Conservation (phyloP, 2,329 filamentous ascomycete species). For the Phaeoacremonium minimum region DNA sequence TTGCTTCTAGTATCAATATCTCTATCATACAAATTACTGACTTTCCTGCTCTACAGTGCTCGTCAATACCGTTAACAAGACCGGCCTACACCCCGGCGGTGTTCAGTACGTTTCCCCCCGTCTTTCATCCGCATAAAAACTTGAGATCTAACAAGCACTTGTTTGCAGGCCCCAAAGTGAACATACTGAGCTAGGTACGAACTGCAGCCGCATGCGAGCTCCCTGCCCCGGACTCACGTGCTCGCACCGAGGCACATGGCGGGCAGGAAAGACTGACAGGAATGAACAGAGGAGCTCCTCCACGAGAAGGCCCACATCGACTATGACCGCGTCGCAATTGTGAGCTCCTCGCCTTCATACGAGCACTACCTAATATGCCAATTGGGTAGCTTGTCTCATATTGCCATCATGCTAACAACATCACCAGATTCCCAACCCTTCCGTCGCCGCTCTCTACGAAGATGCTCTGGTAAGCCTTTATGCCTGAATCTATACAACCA, state of each 20-base stretch:
- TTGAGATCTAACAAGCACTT: neutral
- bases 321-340: slow-evolving; percentile 97
- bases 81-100: slow-evolving; percentile 83
- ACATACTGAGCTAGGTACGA: slow-evolving; percentile 82
- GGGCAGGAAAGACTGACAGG: slow-evolving; percentile 1
- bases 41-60: slow-evolving; percentile 41
- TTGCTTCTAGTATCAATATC: slow-evolving; percentile 8
- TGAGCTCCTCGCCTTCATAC: slow-evolving; percentile 40
- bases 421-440: slow-evolving; percentile 75
- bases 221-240: slow-evolving; percentile 2
- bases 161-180: slow-evolving; percentile 67
- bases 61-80: slow-evolving; percentile 75
- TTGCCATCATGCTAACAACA: slow-evolving; percentile 13
- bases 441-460: slow-evolving; percentile 94
- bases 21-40: no score
- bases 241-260: no score
- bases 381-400: slow-evolving; percentile 3
- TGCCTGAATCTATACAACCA: neutral
- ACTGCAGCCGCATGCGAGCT: neutral
- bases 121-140: neutral
- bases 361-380: neutral
- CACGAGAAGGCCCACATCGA: slow-evolving; percentile 98
- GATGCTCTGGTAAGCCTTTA: slow-evolving; percentile 73
- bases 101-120: slow-evolving; percentile 65
- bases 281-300: slow-evolving; percentile 74